These are phyloP conservation scores for Aspergillus versicolor DNA, from an alignment of 2,329 filamentous ascomycete species.

Conservation along the genomic window DNA sequence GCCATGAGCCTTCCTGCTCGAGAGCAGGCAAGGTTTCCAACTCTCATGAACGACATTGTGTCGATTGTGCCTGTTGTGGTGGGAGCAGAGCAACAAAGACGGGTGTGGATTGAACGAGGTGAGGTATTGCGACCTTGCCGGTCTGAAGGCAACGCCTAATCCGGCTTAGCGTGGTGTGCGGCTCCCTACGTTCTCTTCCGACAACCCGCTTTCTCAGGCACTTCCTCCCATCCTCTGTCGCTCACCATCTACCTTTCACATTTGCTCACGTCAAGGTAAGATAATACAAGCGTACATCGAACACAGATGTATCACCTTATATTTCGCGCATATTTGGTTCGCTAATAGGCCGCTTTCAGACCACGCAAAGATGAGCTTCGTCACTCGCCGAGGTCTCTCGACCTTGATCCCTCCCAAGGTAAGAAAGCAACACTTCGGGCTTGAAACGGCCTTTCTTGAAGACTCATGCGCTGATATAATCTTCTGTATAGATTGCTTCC, in stretches of 20 bases:
- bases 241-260: conserved; percentile 32
- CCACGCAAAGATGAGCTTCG: conserved; percentile 79
- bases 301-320: not conserved
- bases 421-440: conserved; percentile 32
- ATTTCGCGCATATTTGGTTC: conserved; percentile 3
- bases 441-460: conserved; percentile 8
- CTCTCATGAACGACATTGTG: conserved; percentile 67
- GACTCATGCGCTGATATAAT: conserved; percentile 38
- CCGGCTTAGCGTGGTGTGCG: conserved; percentile 34
- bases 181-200: conserved; percentile 31
- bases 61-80: conserved; percentile 20
- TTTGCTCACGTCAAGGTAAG: conserved; percentile 36
- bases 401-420: conserved; percentile 99
- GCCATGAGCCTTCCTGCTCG: conserved; percentile 30
- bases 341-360: conserved; percentile 25
- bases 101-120: conserved; percentile 31
- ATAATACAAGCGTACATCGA: not conserved
- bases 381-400: conserved; percentile 86
- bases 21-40: conserved; percentile 41
- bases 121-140: conserved; percentile 33
- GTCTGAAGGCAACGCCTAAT: conserved; percentile 34
- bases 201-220: conserved; percentile 37
- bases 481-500: conserved; percentile 33
- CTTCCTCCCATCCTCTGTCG: conserved; percentile 34
- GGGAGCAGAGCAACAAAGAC: conserved; percentile 22